Percentiles rank a stretch among this genome's conserved stretches.
Evolutionary conservation across 805 yeast genomes (phyloP).

Genomic region (Suhomyces sp.): DNA sequence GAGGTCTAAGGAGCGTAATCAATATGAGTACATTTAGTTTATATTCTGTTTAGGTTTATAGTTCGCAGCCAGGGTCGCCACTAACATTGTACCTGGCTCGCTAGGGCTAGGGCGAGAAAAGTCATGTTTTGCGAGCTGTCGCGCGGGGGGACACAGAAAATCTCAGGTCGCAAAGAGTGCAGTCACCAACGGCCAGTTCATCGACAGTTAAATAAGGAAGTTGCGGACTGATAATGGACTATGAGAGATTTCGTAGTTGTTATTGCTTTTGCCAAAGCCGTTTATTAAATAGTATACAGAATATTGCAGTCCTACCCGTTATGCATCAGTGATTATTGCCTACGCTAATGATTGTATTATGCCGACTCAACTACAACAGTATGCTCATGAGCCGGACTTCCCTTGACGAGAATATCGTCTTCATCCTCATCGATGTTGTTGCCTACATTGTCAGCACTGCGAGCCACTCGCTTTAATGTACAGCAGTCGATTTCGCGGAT

Average conservation of each 20-base stretch:
- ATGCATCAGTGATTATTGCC: background rate
- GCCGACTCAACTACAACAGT: slow-evolving; percentile 24
- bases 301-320: too few relatives aligned
- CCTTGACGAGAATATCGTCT: slow-evolving; percentile 31
- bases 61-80: too few relatives aligned
- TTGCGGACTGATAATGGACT: too few relatives aligned
- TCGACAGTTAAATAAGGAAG: too few relatives aligned
- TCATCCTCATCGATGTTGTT: slow-evolving; percentile 36
- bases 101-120: background rate
- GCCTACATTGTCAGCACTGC: slow-evolving; percentile 18
- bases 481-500: slow-evolving; percentile 60
- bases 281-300: background rate
- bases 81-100: background rate
- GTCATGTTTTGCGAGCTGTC: too few relatives aligned
- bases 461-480: slow-evolving; percentile 38
- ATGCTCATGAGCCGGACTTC: slow-evolving; percentile 40
- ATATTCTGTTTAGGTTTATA: too few relatives aligned
- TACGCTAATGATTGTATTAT: background rate
- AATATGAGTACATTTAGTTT: too few relatives aligned
- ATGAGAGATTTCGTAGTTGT: too few relatives aligned
- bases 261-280: background rate
- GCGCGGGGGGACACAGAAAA: background rate
- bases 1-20: too few relatives aligned
- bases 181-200: too few relatives aligned
- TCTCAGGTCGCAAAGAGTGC: background rate